Conservation (phyloP, 305 asterid species). For the Withania somnifera region DNA sequence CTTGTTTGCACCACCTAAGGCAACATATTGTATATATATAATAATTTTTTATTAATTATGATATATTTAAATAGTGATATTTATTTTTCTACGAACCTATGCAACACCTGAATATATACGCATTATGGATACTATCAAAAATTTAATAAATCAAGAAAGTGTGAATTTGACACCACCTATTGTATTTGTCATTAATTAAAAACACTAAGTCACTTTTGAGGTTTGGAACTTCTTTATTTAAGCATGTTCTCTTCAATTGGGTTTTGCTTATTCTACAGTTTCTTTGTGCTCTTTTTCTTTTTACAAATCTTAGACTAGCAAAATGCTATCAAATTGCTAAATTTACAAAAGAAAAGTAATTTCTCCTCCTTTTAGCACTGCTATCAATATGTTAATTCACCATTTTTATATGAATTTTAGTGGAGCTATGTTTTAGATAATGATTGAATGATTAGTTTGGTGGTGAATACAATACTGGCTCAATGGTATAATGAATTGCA, state of each 20-base stretch:
- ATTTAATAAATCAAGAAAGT: too few relatives aligned
- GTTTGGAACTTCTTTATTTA: too few relatives aligned
- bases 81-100: too few relatives aligned
- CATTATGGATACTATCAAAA: too few relatives aligned
- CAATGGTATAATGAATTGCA: neutral
- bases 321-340: neutral
- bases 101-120: too few relatives aligned
- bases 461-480: neutral
- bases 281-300: neutral
- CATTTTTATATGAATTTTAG: neutral
- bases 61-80: too few relatives aligned
- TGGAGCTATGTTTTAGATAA: neutral
- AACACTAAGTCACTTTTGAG: too few relatives aligned
- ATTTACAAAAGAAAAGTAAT: neutral
- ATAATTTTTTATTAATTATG: too few relatives aligned
- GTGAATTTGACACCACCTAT: too few relatives aligned
- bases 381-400: neutral
- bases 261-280: neutral
- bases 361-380: neutral
- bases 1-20: too few relatives aligned
- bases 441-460: neutral
- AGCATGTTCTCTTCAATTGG: constrained; percentile 22
- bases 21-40: too few relatives aligned
- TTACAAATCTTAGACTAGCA: neutral
- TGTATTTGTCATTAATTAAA: too few relatives aligned